Evolutionary conservation across 1,139 yeast genomes (phyloP).

Genomic region (Protomyces inundatus): DNA sequence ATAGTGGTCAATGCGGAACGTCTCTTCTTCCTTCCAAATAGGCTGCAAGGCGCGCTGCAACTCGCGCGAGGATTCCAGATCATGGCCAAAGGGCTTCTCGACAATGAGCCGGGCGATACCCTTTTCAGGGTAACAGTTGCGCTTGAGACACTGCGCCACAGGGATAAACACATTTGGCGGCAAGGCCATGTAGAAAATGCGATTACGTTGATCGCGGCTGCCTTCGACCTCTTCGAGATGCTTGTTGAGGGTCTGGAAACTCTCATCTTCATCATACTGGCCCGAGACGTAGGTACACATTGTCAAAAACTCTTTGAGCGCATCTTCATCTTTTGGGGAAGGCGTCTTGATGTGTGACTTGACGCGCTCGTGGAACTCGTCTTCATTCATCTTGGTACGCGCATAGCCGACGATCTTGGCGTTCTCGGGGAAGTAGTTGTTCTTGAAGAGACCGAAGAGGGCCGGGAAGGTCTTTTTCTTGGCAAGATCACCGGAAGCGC

Average conservation of each 20-base stretch:
- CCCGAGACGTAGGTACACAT: slow-evolving; percentile 68
- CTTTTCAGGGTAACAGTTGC: slow-evolving; percentile 57
- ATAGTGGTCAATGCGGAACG: slow-evolving; percentile 94
- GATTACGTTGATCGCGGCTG: slow-evolving; percentile 37
- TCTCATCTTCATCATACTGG: slow-evolving; percentile 72
- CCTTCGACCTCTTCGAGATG: slow-evolving; percentile 58
- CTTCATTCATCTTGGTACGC: slow-evolving; percentile 63
- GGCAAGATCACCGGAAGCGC: slow-evolving; percentile 96
- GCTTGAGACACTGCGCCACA: slow-evolving; percentile 70
- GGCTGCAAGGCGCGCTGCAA: slow-evolving; percentile 76
- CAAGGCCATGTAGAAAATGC: slow-evolving; percentile 85
- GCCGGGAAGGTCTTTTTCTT: slow-evolving; percentile 78
- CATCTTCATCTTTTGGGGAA: slow-evolving; percentile 45
- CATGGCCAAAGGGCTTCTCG: slow-evolving; percentile 97
- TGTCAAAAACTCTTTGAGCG: slow-evolving; percentile 51
- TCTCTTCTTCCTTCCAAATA: slow-evolving; percentile 81
- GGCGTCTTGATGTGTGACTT: slow-evolving; percentile 59
- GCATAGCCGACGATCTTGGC: slow-evolving; percentile 88
- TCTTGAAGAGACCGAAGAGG: slow-evolving; percentile 51
- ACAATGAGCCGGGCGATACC: slow-evolving; percentile 80
- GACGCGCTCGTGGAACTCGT: slow-evolving; percentile 63
- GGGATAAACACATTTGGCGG: slow-evolving; percentile 88
- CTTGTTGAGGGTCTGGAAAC: slow-evolving; percentile 55
- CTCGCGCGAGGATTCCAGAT: slow-evolving; percentile 68
- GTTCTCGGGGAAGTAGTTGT: slow-evolving; percentile 67